A percentile compares a stretch with the other conserved stretches of the same genome.
Conservation (phyloP, 805 yeast species). For the Wickerhamiella nectarea region DNA sequence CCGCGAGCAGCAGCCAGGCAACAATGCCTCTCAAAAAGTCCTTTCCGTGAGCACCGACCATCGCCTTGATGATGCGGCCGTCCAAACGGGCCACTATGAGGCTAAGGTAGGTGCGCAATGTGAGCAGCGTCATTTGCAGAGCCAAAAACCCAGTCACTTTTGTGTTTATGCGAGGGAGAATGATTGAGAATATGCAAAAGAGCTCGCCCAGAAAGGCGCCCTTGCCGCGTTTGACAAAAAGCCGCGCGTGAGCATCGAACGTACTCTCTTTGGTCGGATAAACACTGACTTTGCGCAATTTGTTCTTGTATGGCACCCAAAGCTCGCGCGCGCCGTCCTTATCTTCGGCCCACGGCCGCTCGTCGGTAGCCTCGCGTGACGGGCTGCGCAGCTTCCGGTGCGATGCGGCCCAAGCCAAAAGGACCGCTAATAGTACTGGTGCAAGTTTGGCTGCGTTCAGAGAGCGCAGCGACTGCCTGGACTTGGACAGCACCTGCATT, state of each 20-base stretch:
- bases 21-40: constrained; percentile 64
- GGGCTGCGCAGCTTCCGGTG: neutral
- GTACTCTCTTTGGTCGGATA: constrained; percentile 9
- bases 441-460: neutral
- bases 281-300: constrained; percentile 8
- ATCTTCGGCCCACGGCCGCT: constrained; percentile 6
- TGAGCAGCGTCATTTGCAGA: constrained; percentile 59
- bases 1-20: constrained; percentile 80
- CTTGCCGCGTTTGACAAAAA: constrained; percentile 25
- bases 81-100: constrained; percentile 76
- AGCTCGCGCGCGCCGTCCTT: constrained; percentile 8
- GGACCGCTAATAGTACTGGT: neutral
- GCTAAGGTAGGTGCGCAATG: constrained; percentile 77
- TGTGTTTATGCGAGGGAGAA: constrained; percentile 62
- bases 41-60: constrained; percentile 66
- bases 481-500: neutral
- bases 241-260: constrained; percentile 15
- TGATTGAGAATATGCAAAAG: constrained; percentile 60
- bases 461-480: neutral
- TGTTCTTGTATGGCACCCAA: constrained; percentile 15
- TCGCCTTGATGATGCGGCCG: constrained; percentile 81
- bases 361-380: constrained; percentile 2
- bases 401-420: neutral
- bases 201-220: constrained; percentile 62
- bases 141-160: constrained; percentile 52